Evolutionary conservation across 441 rosid genomes (phyloP).

Genomic region (Adansonia madagascariensis): DNA sequence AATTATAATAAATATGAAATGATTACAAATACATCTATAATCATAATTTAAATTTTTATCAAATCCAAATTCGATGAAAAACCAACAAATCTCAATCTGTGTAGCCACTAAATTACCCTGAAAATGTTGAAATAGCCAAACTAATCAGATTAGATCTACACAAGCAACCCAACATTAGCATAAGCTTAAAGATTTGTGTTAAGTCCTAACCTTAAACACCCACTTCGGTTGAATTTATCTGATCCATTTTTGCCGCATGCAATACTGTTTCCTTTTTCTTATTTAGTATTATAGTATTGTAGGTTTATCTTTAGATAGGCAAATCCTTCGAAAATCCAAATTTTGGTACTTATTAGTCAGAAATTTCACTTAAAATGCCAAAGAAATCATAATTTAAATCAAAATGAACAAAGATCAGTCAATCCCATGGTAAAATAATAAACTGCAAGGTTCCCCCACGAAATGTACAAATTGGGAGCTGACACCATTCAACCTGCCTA

Average conservation of each 20-base stretch:
- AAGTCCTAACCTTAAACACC: conserved; percentile 30
- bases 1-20: too few relatives aligned
- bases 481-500: conserved; percentile 20
- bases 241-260: conserved; percentile 10
- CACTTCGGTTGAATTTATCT: neutral
- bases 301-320: too few relatives aligned
- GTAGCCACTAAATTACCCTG: neutral
- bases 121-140: neutral
- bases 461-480: conserved; percentile 39
- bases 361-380: neutral
- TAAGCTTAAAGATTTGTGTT: conserved; percentile 51
- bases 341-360: neutral
- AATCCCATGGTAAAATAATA: conserved; percentile 16
- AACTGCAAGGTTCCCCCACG: conserved; percentile 44
- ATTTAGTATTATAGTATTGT: too few relatives aligned
- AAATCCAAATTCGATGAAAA: neutral
- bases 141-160: conserved; percentile 28
- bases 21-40: too few relatives aligned
- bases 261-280: neutral
- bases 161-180: conserved; percentile 74
- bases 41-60: too few relatives aligned
- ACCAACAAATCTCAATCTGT: neutral
- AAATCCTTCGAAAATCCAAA: neutral
- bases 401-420: conserved; percentile 14
- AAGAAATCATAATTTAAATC: conserved; percentile 14